A percentile compares a stretch with the other conserved stretches of the same genome.
Evolutionary conservation across 768 basidiomycete species (phyloP).

Genomic region (Peribolospora kevripleyi): DNA sequence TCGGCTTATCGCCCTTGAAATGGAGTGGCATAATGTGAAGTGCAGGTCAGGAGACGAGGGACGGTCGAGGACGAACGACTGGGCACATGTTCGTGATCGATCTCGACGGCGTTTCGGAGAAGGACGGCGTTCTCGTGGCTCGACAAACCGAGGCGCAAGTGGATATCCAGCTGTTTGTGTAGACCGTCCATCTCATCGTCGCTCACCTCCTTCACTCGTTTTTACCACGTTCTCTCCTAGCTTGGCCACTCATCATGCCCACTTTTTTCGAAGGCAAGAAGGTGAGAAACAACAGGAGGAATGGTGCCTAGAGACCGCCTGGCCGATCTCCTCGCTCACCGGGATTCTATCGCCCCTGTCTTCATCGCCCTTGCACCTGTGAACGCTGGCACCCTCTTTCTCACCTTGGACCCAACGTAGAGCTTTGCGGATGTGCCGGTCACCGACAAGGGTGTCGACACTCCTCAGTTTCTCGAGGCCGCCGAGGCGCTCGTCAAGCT

Average conservation of each 20-base stretch:
- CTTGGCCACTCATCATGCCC: background rate
- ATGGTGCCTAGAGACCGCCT: background rate
- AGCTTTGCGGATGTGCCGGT: conserved; percentile 81
- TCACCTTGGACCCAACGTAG: conserved; percentile 24
- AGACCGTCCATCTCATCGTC: background rate
- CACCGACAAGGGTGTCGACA: conserved; percentile 69
- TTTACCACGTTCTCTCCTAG: background rate
- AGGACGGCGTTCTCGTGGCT: no score
- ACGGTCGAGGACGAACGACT: no score
- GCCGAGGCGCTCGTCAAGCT: conserved; percentile 64
- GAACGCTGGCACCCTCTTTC: background rate
- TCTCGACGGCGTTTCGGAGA: no score
- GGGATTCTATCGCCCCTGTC: background rate
- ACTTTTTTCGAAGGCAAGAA: background rate
- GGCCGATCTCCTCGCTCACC: background rate
- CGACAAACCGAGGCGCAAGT: no score
- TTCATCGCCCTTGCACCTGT: background rate
- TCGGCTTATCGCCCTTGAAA: conserved; percentile 68
- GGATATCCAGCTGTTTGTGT: background rate
- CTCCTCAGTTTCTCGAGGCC: conserved; percentile 64
- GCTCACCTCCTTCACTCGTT: background rate
- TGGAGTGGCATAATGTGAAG: conserved; percentile 26
- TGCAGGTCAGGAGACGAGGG: no score
- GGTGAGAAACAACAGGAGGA: background rate
- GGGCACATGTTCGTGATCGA: no score